These are phyloP conservation scores for Babesia divergens DNA, from an alignment of 169 alveolate genomes.

Conservation along the genomic window DNA sequence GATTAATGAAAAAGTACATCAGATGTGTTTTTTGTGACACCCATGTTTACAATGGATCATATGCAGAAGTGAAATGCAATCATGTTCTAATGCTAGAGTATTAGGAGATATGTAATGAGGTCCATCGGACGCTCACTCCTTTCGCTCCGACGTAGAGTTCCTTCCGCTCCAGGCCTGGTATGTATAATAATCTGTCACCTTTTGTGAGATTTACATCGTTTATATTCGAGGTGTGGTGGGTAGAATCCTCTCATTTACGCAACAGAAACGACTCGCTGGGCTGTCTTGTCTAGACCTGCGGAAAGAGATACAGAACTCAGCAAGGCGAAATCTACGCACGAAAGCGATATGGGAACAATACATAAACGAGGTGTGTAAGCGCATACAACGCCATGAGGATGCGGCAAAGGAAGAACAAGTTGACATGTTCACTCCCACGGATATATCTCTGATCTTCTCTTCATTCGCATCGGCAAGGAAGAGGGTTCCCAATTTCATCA, in stretches of 20 bases:
- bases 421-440: constrained; percentile 62
- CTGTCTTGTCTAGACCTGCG: constrained; percentile 56
- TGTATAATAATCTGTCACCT: background rate
- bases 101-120: constrained; percentile 2
- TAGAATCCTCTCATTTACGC: background rate
- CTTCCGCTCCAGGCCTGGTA: constrained; percentile 47
- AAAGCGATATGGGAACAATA: constrained; percentile 48
- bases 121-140: constrained; percentile 23
- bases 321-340: constrained; percentile 43
- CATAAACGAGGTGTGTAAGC: constrained; percentile 49
- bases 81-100: no score
- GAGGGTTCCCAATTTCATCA: constrained; percentile 16
- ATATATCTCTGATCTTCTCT: constrained; percentile 57
- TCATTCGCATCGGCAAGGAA: constrained; percentile 42
- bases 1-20: background rate
- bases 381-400: background rate
- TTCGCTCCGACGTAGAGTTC: constrained; percentile 29
- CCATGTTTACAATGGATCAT: no score
- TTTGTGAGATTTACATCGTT: background rate
- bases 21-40: no score
- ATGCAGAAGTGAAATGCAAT: no score
- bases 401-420: constrained; percentile 1
- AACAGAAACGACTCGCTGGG: constrained; percentile 59
- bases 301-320: constrained; percentile 61
- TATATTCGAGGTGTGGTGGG: background rate